phyloP scores from a whole-genome alignment of 1,284 basidiomycete species.

The Moesziomyces sp. region DNA sequence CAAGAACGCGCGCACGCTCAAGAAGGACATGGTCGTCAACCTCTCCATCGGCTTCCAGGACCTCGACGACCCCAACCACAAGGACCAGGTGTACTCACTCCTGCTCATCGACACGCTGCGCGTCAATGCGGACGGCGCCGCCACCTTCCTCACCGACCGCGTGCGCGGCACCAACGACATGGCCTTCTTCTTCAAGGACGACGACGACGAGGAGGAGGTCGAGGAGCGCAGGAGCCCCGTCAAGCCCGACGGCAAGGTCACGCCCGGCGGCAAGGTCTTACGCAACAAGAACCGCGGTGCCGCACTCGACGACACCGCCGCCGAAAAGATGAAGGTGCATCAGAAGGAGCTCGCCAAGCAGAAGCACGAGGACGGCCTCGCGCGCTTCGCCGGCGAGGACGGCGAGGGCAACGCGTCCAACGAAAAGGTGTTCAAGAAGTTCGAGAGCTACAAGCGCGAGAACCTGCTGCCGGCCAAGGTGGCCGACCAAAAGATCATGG shows the following conservation, averaged over 20 bases:
- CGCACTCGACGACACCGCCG: slow-evolving; percentile 77
- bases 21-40: slow-evolving; percentile 85
- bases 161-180: slow-evolving; percentile 75
- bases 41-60: slow-evolving; percentile 86
- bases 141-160: slow-evolving; percentile 80
- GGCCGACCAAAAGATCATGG: slow-evolving; percentile 76
- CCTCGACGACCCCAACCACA: slow-evolving; percentile 74
- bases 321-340: slow-evolving; percentile 85
- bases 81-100: slow-evolving; percentile 86
- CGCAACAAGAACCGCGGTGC: slow-evolving; percentile 74
- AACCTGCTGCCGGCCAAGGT: slow-evolving; percentile 78
- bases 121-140: slow-evolving; percentile 74
- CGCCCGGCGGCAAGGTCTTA: slow-evolving; percentile 61
- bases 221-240: slow-evolving; percentile 43
- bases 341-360: slow-evolving; percentile 84
- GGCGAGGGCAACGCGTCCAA: slow-evolving; percentile 73
- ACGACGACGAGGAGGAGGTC: slow-evolving; percentile 52
- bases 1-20: slow-evolving; percentile 80
- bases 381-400: slow-evolving; percentile 76
- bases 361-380: slow-evolving; percentile 83
- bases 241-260: slow-evolving; percentile 50
- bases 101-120: slow-evolving; percentile 89
- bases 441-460: slow-evolving; percentile 96
- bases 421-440: slow-evolving; percentile 86
- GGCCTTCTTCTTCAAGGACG: slow-evolving; percentile 79